Base-by-base conservation (phyloP, 1,284 basidiomycete species). In the Leccinum brunneo-olivaceum region DNA sequence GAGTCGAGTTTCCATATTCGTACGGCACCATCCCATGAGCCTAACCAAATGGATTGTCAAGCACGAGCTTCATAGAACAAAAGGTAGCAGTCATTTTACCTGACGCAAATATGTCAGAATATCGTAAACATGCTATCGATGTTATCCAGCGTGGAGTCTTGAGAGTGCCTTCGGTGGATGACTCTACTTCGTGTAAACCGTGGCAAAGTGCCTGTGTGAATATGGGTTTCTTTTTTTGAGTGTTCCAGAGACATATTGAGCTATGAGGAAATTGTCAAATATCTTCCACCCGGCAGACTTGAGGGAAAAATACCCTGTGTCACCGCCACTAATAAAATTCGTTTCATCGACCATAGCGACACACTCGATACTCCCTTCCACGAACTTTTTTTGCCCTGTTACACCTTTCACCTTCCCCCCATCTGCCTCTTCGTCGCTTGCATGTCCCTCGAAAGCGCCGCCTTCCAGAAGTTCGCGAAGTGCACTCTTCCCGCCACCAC, bases 201-300 rank as follows among this genome's bases (percentile, higher is more conserved):
- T 99, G 95, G 2, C 91, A 89, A 32, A 95, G 70, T 5, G 84
- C 71, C 38, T 84, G 75, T 0, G 82, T 90, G 64, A 87, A 97
- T 39, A 96, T 70, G 0, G 95, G 91, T 67, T 98, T 98, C 74
- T 98, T 98, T 73, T 94, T 96, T 49, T 81, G 79, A n/a, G 83
- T 90, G 28, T 77, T 79, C 94, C 95, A 99, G 6, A 99, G 73
- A 50, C 81, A 87, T 57, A 98, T 84, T 5, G 90, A 86, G 1
- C 92, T 95, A 53, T 0, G 25, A 25, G 6, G 14, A 9, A 6
- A 23, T 5, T 16, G 14, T 52, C 30, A 43, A 38, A 5, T 27
- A 15, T 14, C n/a, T 46, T 39, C 19, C 5, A 10, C 7, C 5
- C 2, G 3, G 9, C 8, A 11, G 15, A 23, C 10, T 2, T 3